A percentile compares a stretch with the other conserved stretches of the same genome.
Evolutionary conservation across 2,329 filamentous ascomycete species (phyloP).

Genomic region (Apiospora malaysiana): DNA sequence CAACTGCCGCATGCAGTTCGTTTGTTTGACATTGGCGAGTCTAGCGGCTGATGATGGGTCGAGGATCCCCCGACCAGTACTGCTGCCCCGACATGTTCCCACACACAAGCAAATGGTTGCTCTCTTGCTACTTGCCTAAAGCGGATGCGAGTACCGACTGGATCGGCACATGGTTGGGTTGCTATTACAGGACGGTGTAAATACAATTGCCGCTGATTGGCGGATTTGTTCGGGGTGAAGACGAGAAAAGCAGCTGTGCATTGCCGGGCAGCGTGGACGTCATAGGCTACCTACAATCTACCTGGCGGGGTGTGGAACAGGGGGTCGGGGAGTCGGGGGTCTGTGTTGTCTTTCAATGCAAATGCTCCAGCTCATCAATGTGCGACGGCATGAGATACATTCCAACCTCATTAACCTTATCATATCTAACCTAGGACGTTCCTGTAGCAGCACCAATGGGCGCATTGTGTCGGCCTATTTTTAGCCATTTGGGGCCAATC

Average conservation of each 20-base stretch:
- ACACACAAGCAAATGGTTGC: background rate
- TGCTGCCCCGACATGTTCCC: background rate
- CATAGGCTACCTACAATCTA: background rate
- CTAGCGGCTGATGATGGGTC: constrained; percentile 11
- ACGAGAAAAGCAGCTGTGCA: background rate
- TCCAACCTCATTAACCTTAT: too few species aligned
- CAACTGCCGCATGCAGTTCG: background rate
- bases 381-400: background rate
- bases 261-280: background rate
- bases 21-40: background rate
- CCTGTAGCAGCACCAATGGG: too few species aligned
- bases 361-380: background rate
- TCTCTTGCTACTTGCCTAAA: background rate
- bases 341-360: background rate
- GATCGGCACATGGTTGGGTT: background rate
- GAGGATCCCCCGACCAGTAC: background rate
- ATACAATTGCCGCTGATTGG: too few species aligned
- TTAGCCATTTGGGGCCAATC: too few species aligned
- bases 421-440: too few species aligned
- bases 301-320: background rate
- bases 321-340: background rate
- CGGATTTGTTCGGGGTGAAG: background rate
- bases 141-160: background rate
- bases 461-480: too few species aligned
- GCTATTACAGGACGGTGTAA: background rate